Base-by-base conservation (phyloP, 345 rosid species). In the Sisymbrium irio region DNA sequence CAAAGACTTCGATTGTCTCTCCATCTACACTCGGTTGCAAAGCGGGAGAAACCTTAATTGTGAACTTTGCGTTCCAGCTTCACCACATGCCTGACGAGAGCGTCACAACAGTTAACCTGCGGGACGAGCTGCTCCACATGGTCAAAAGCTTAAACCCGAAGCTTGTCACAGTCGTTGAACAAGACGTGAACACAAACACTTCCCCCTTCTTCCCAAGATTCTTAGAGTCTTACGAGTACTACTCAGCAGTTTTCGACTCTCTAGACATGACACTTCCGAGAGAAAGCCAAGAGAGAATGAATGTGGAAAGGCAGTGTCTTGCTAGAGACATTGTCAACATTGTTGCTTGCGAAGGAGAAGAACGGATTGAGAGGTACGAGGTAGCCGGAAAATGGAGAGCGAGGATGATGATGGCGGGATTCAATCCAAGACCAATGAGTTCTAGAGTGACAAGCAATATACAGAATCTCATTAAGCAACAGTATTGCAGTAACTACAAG, bases 11-110 rank as follows among this genome's bases (percentile, higher is more conserved):
- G 0, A 32, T 87, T 12, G 89, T 95, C 54, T 85, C 86, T 77
- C 96, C 99, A 25, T 77, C 87, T 0, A 86, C 86, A 85, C 87
- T 95, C 14, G 78, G 83, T 32, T 78, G 81, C 75, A 83, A 65
- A 58, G 82, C 86, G 0, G 93, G 90, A 65, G 99, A 95, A 79
- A 88, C 97, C 22, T 78, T 95, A 7, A 17, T 92, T 0, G 97
- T 95, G 4, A 95, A 95, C 84, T 95, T 95, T 62, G 92, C 99
- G n/a, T 95, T 88, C 78, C 99, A 88, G 71, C 97, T 95, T 57
- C 99, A 95, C 80, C 99, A 95, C 84, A 92, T 95, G 97, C 99
- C 99, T 6, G 99, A 95, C 56, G 99, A 95, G 82, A 95, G 99
- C 49, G 99, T 95, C 54, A 90, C 99, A 19, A 88, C 92, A 1